Percentiles rank a stretch among this genome's conserved stretches.
phyloP scores from a whole-genome alignment of 768 basidiomycete species.

The Pulveroboletus ravenelii region DNA sequence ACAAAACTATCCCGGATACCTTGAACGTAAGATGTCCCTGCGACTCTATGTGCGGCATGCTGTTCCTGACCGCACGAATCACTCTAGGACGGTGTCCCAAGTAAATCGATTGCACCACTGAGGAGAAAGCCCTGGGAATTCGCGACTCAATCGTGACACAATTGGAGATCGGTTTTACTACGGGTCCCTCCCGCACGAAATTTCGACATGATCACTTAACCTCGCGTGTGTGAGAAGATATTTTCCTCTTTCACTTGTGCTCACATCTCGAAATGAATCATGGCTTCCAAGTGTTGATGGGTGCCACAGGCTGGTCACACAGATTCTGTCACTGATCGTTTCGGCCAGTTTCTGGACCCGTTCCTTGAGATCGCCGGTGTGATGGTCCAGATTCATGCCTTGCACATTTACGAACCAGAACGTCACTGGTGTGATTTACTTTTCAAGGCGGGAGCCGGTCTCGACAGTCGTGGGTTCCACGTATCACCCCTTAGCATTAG shows the following conservation, averaged over 20 bases:
- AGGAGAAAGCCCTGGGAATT: conserved; percentile 71
- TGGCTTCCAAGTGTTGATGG: conserved; percentile 2
- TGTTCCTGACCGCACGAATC: conserved; percentile 1
- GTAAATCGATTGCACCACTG: conserved; percentile 44
- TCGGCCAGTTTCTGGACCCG: neutral
- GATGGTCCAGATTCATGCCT: neutral
- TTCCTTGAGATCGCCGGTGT: neutral
- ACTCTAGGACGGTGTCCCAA: conserved; percentile 50
- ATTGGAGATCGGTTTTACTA: conserved; percentile 11
- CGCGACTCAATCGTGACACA: conserved; percentile 14
- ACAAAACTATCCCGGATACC: conserved; percentile 62
- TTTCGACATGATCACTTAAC: conserved; percentile 12
- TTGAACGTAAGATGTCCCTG: conserved; percentile 49
- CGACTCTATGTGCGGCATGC: neutral
- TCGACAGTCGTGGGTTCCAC: conserved; percentile 12
- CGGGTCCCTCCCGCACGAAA: conserved; percentile 6
- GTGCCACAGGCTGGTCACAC: conserved; percentile 3
- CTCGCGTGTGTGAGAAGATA: conserved; percentile 12
- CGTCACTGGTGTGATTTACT: neutral
- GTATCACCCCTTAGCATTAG: neutral
- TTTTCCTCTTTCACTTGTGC: conserved; percentile 1
- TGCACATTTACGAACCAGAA: neutral
- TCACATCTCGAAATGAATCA: conserved; percentile 8
- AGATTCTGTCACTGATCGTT: neutral
- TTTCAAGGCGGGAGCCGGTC: neutral